Percentiles rank a stretch among this genome's conserved stretches.
These are phyloP conservation scores for Mimosa pudica DNA, from an alignment of 306 rosid genomes.

Conservation along the genomic window DNA sequence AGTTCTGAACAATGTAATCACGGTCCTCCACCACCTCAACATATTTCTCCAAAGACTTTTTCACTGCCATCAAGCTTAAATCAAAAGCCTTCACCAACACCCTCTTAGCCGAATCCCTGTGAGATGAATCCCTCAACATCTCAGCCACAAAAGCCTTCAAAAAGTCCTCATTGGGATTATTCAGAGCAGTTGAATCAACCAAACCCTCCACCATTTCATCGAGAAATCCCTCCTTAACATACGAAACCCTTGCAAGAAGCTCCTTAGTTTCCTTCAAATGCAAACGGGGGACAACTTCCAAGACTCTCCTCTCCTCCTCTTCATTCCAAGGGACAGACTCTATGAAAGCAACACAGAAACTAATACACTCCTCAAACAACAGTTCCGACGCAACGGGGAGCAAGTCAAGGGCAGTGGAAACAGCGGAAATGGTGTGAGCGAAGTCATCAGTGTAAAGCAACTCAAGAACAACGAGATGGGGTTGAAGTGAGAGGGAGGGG, in stretches of 20 bases:
- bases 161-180: slow-evolving; percentile 67
- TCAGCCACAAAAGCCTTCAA: slow-evolving; percentile 92
- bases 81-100: slow-evolving; percentile 78
- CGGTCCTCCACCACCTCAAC: too few relatives aligned
- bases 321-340: slow-evolving; percentile 96
- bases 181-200: slow-evolving; percentile 59
- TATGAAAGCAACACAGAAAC: slow-evolving; percentile 67
- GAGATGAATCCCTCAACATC: slow-evolving; percentile 69
- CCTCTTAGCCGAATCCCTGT: slow-evolving; percentile 70
- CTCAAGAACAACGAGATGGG: slow-evolving; percentile 56
- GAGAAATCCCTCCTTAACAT: slow-evolving; percentile 46
- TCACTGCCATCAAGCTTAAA: slow-evolving; percentile 67
- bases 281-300: slow-evolving; percentile 65
- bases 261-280: slow-evolving; percentile 72
- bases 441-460: slow-evolving; percentile 73
- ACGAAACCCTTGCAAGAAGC: slow-evolving; percentile 81
- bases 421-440: slow-evolving; percentile 43
- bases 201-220: slow-evolving; percentile 77
- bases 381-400: slow-evolving; percentile 78
- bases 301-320: slow-evolving; percentile 72
- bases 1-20: slow-evolving; percentile 50
- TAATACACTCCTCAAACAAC: slow-evolving; percentile 82
- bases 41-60: slow-evolving; percentile 85
- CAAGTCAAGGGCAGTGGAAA: slow-evolving; percentile 64
- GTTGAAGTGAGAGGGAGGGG: slow-evolving; percentile 54